These are phyloP conservation scores for Tolypocladium cylindrosporum DNA, from an alignment of 2,329 filamentous ascomycete genomes.

Conservation along the genomic window DNA sequence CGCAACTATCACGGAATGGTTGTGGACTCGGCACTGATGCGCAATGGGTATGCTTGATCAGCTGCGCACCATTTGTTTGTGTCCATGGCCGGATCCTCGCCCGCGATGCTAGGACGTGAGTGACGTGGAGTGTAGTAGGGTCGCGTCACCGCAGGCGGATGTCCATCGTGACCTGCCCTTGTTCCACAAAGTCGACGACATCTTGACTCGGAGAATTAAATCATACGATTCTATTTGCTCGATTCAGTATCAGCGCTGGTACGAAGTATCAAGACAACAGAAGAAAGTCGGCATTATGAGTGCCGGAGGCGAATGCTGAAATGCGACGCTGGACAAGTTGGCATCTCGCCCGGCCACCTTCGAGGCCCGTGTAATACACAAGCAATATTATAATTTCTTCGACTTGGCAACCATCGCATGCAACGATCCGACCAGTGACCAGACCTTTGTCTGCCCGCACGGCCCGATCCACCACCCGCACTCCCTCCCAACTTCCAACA, in stretches of 20 bases:
- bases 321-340: background rate
- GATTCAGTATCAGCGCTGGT: background rate
- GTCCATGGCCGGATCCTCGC: background rate
- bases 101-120: background rate
- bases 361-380: background rate
- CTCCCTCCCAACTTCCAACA: background rate
- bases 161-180: background rate
- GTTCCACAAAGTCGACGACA: background rate
- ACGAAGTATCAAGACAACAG: background rate
- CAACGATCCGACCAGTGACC: background rate
- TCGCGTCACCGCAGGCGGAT: background rate
- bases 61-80: background rate
- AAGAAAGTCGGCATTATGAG: background rate
- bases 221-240: background rate
- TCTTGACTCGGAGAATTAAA: background rate
- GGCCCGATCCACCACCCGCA: background rate
- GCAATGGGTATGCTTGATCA: background rate
- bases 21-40: background rate
- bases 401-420: background rate
- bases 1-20: background rate
- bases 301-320: background rate
- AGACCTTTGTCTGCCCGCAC: background rate
- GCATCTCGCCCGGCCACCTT: background rate
- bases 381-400: background rate
- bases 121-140: background rate